These are phyloP conservation scores for Ceratocystis eucalypticola DNA, from an alignment of 2,329 filamentous ascomycete species.

Conservation along the genomic window DNA sequence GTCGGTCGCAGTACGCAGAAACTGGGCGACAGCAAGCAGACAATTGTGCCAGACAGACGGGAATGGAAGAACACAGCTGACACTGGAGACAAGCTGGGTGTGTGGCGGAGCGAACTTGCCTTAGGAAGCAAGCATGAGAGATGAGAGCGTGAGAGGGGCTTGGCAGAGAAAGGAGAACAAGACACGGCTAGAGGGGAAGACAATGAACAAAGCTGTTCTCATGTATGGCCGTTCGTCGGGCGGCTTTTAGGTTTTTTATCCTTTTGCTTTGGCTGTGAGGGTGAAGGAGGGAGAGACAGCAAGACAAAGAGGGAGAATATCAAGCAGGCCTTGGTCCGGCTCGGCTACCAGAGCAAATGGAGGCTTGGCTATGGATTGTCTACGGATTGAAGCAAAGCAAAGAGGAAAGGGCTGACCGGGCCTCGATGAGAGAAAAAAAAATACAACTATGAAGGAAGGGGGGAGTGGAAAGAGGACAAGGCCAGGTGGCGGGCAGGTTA, in stretches of 20 bases:
- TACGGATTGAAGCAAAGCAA: not conserved
- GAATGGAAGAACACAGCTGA: too few species aligned
- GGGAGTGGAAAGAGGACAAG: not conserved
- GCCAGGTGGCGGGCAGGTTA: not conserved
- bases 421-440: not conserved
- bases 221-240: not conserved
- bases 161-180: not conserved
- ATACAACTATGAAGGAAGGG: not conserved
- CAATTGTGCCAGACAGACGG: too few species aligned
- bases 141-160: not conserved
- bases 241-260: not conserved
- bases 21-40: too few species aligned
- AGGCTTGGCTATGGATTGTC: not conserved
- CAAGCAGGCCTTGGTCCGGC: not conserved
- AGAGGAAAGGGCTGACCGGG: not conserved
- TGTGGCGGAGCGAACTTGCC: not conserved
- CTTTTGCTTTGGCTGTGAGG: not conserved
- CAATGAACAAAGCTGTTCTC: not conserved
- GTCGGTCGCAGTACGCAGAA: too few species aligned
- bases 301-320: constrained; percentile 6
- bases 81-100: not conserved
- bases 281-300: constrained; percentile 7
- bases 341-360: not conserved
- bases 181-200: not conserved
- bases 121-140: not conserved